Percentiles rank a stretch among this genome's conserved stretches.
These are phyloP conservation scores for Phialocephala subalpina DNA, from an alignment of 2,329 filamentous ascomycete species.

Conservation along the genomic window DNA sequence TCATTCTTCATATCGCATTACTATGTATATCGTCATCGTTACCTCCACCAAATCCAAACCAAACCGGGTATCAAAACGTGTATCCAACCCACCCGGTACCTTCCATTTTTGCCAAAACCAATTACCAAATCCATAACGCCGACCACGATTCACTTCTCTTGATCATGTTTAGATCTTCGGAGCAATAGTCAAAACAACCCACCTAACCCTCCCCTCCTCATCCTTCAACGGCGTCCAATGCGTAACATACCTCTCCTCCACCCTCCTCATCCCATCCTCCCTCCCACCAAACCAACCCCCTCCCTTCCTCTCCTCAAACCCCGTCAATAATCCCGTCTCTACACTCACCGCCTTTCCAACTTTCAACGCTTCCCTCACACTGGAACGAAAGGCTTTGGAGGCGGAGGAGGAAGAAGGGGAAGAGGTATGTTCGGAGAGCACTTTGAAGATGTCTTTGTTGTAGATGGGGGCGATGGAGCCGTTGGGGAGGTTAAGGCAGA, in stretches of 20 bases:
- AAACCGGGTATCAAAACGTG: neutral
- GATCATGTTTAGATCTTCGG: constrained; percentile 31
- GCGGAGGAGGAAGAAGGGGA: constrained; percentile 51
- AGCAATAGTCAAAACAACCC: constrained; percentile 46
- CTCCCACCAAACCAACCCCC: constrained; percentile 26
- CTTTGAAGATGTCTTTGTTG: constrained; percentile 61
- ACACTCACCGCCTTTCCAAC: constrained; percentile 39
- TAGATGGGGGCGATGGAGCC: constrained; percentile 47
- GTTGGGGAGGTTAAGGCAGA: constrained; percentile 50
- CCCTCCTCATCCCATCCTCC: constrained; percentile 26
- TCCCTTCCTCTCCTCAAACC: constrained; percentile 35
- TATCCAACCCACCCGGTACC: neutral
- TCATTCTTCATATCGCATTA: too few species aligned
- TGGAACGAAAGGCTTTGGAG: constrained; percentile 51
- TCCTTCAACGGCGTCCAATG: constrained; percentile 55
- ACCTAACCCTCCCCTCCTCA: constrained; percentile 43
- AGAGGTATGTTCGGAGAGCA: constrained; percentile 54
- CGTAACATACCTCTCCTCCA: constrained; percentile 41
- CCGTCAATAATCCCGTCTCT: constrained; percentile 40
- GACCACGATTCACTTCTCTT: neutral
- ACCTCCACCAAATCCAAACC: neutral
- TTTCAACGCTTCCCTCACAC: constrained; percentile 48
- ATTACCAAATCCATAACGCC: neutral
- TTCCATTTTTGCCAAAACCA: neutral
- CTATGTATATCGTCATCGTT: neutral